Evolutionary conservation across 2,329 filamentous ascomycete species (phyloP).

Genomic region (Stemphylium vesicarium): DNA sequence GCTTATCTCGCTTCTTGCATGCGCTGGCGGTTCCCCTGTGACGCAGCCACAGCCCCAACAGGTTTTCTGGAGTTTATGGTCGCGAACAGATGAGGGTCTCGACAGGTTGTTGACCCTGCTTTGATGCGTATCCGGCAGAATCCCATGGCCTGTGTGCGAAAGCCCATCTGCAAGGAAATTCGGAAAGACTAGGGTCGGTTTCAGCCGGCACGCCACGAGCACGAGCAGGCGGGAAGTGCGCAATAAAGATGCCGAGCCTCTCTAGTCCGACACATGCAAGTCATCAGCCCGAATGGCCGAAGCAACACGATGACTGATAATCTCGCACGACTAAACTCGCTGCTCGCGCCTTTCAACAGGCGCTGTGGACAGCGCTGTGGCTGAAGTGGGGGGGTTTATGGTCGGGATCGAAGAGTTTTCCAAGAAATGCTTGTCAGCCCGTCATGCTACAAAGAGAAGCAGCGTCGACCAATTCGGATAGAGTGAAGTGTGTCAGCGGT

Average conservation of each 20-base stretch:
- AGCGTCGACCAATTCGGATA: constrained; percentile 4
- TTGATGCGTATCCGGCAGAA: constrained; percentile 11
- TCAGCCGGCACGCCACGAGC: constrained; percentile 2
- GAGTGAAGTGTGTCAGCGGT: constrained; percentile 11
- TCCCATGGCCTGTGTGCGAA: constrained; percentile 8
- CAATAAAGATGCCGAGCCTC: too few species aligned
- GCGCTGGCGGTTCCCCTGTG: constrained; percentile 2
- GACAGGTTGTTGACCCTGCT: neutral
- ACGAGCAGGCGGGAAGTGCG: neutral
- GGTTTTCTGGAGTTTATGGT: neutral
- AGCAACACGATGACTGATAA: constrained; percentile 5
- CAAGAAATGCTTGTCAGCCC: constrained; percentile 5
- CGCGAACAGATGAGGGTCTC: neutral
- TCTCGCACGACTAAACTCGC: neutral
- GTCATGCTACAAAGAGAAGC: constrained; percentile 5
- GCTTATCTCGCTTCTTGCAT: neutral
- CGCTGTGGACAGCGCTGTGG: neutral
- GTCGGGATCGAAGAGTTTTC: neutral
- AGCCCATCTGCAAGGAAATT: constrained; percentile 4
- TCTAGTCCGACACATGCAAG: neutral
- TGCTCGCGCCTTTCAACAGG: neutral
- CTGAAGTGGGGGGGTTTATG: too few species aligned
- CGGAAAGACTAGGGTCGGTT: constrained; percentile 8
- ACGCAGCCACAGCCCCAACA: constrained; percentile 2
- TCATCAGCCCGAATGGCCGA: neutral